Base-by-base conservation (phyloP, 2,329 filamentous ascomycete genomes). In the Cladorrhinum sp. region DNA sequence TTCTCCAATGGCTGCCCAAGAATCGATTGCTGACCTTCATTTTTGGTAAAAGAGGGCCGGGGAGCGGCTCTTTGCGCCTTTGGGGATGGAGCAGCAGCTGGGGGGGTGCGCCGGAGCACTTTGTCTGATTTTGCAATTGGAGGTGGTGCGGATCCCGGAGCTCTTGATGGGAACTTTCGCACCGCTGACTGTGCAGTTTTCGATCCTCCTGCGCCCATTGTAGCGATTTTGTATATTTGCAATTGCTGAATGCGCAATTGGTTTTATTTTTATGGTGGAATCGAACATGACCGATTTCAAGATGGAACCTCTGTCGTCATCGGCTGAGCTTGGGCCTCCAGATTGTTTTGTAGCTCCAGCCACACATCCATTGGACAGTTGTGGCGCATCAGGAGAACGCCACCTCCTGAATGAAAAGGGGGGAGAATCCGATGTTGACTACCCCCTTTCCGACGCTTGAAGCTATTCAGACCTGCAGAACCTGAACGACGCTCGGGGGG, bases 111-210 rank as follows among this genome's bases (percentile, higher is more conserved):
- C 16, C 39, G 62, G 16, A 55, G 58, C 6, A 55, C 20, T 60
- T 62, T 12, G 24, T 60, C 57, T 12, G 55, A 14, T 21, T 64
- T 52, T 36, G 66, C 30, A 3, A 33, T 59, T 26, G 50, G 18
- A 36, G 53, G 49, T 20, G 57, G 57, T 16, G 20, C 49, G 3
- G 70, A 61, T 16, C 69, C 68, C 2, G 69, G 62, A n/a, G 68
- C 64, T 58, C 69, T 63, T 16, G 66, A 64, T 33, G 70, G 70
- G 48, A 72, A 72, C 46, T 69, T 69, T 23, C 68, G 67, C 57
- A 63, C 64, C 10, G 62, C 58, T 14, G 61, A 57, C 49, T 68
- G 64, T 46, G 66, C 67, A 57, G 63, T 57, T 59, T 68, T 69
- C 3, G 68, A 69, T 18, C 58, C 62, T 5, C 64, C 64, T 48